Percentiles rank a stretch among this genome's conserved stretches.
These are phyloP conservation scores for Orychophragmus violaceus DNA, from an alignment of 345 rosid genomes.

Conservation along the genomic window DNA sequence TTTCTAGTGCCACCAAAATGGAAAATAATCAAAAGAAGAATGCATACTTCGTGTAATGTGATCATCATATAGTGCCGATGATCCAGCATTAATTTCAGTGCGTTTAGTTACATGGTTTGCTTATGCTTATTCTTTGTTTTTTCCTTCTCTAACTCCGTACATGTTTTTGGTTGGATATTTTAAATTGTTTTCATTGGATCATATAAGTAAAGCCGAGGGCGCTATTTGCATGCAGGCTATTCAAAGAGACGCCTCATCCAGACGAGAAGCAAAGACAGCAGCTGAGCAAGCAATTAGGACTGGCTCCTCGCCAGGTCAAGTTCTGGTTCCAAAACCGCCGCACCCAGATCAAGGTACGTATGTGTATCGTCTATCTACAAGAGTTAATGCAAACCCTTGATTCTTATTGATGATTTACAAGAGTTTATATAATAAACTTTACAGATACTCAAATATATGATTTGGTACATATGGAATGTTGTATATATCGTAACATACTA, in stretches of 20 bases:
- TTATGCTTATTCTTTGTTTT: background rate
- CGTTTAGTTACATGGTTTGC: background rate
- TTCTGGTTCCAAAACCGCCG: slow-evolving; percentile 99
- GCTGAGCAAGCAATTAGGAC: slow-evolving; percentile 84
- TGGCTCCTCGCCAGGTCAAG: slow-evolving; percentile 95
- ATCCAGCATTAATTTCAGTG: background rate
- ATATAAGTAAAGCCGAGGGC: background rate
- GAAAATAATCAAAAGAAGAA: background rate
- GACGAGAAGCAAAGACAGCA: slow-evolving; percentile 98
- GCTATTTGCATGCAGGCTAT: slow-evolving; percentile 53
- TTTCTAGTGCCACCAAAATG: background rate
- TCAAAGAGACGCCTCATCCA: slow-evolving; percentile 97
- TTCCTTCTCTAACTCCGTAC: background rate
- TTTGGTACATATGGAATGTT: too few species aligned
- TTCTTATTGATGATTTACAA: too few species aligned
- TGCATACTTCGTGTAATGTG: slow-evolving; percentile 3
- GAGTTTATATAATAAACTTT: too few species aligned
- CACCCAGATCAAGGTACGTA: slow-evolving; percentile 79
- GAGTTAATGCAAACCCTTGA: too few species aligned
- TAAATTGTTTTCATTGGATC: background rate
- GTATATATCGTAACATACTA: too few species aligned
- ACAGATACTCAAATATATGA: too few species aligned
- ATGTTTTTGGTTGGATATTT: background rate
- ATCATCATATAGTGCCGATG: background rate
- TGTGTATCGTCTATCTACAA: background rate